Conservation (phyloP, 139 green algal species). For the Tetradesmus lagerheimii region DNA sequence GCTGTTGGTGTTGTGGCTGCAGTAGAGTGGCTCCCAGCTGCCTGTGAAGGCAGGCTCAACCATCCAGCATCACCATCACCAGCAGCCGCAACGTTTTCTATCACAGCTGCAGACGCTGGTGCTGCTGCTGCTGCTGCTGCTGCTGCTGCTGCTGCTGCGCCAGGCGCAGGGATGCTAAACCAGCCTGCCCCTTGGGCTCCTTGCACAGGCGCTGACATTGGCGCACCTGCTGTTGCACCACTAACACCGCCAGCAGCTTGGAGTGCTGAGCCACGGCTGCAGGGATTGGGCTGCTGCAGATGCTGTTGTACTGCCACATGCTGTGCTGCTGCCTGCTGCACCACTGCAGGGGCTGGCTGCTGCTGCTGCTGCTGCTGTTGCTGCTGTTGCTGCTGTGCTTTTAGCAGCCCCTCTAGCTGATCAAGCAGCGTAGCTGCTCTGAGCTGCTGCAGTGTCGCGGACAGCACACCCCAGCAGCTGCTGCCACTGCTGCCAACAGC, state of each 20-base stretch:
- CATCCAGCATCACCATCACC: too few species aligned
- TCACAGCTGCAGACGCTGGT: too few species aligned
- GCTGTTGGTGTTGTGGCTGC: neutral
- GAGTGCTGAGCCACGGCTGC: too few species aligned
- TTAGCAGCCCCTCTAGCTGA: conserved; percentile 15
- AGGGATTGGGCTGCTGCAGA: neutral
- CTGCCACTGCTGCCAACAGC: neutral
- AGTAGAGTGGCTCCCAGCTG: neutral
- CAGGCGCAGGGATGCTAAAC: neutral
- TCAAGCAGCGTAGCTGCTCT: conserved; percentile 26
- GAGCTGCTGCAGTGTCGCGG: conserved; percentile 22
- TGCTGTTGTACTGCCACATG: neutral
- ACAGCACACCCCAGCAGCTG: conserved; percentile 29
- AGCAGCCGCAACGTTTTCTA: too few species aligned
- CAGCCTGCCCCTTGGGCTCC: neutral
- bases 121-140: neutral
- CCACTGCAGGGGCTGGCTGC: too few species aligned
- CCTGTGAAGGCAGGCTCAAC: neutral
- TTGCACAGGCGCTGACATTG: neutral
- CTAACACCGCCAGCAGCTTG: too few species aligned
- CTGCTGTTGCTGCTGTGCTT: conserved; percentile 14
- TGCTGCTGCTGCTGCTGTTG: neutral
- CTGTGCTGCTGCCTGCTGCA: too few species aligned
- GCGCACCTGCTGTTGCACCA: neutral
- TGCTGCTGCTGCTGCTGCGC: neutral